Evolutionary conservation across 768 basidiomycete genomes (phyloP).

Genomic region (Termitomyces sp.): DNA sequence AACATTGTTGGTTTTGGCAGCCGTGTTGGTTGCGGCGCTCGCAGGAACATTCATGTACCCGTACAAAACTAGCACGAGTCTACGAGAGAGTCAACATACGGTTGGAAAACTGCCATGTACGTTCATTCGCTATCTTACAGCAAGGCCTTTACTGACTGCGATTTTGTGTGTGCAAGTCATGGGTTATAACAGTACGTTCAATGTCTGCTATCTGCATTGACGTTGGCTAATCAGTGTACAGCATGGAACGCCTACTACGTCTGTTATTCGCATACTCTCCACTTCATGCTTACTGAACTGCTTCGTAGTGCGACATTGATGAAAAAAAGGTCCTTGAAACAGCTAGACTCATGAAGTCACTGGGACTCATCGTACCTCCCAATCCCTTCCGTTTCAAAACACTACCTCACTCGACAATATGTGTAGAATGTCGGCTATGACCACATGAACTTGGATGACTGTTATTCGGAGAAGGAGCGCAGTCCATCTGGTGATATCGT

Average conservation of each 20-base stretch:
- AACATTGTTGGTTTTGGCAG: not conserved
- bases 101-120: conserved; percentile 5
- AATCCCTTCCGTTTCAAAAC: not conserved
- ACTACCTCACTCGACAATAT: not conserved
- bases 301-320: conserved; percentile 51
- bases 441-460: conserved; percentile 64
- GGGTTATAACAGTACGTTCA: conserved; percentile 60
- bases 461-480: conserved; percentile 57
- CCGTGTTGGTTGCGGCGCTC: not conserved
- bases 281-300: not conserved
- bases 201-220: not conserved
- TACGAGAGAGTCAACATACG: not conserved
- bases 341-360: conserved; percentile 38
- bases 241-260: conserved; percentile 74
- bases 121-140: not conserved
- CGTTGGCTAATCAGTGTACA: conserved; percentile 16
- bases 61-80: not conserved
- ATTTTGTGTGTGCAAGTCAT: conserved; percentile 34
- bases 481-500: conserved; percentile 48
- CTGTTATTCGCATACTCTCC: conserved; percentile 8
- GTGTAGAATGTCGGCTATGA: conserved; percentile 54
- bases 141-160: not conserved
- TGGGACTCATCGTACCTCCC: conserved; percentile 45
- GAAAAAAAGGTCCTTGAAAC: conserved; percentile 49
- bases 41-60: conserved; percentile 1